A percentile compares a stretch with the other conserved stretches of the same genome.
Evolutionary conservation across 805 yeast species (phyloP).

Genomic region (Wickerhamomyces bisporus): DNA sequence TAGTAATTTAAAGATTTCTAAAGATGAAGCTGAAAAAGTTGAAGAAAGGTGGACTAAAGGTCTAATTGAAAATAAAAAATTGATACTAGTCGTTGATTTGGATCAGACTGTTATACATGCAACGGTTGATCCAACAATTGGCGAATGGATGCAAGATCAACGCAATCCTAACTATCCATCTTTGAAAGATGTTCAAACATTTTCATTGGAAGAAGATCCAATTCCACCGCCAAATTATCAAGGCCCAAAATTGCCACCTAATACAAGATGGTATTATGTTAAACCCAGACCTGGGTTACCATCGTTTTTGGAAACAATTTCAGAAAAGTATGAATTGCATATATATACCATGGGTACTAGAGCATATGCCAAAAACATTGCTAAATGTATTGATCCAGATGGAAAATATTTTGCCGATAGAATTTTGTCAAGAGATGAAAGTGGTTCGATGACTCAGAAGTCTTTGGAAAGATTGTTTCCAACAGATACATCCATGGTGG

Average conservation of each 20-base stretch:
- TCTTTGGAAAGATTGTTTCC: constrained; percentile 87
- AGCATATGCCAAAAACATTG: constrained; percentile 85
- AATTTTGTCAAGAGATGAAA: constrained; percentile 88
- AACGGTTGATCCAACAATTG: constrained; percentile 95
- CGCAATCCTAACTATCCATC: constrained; percentile 80
- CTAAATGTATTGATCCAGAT: constrained; percentile 85
- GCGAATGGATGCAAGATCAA: constrained; percentile 91
- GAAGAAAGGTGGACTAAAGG: constrained; percentile 63
- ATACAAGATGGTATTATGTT: constrained; percentile 78
- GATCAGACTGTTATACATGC: constrained; percentile 98
- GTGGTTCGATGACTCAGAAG: constrained; percentile 88
- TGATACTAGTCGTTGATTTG: constrained; percentile 89
- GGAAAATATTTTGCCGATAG: constrained; percentile 87
- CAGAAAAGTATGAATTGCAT: constrained; percentile 77
- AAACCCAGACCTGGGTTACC: constrained; percentile 84
- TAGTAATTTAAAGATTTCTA: constrained; percentile 74
- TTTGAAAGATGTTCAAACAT: constrained; percentile 73
- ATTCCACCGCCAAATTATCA: constrained; percentile 51
- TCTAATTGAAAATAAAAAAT: constrained; percentile 55
- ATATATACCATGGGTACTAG: constrained; percentile 98
- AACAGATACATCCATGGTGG: constrained; percentile 94
- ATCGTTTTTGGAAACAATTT: constrained; percentile 61
- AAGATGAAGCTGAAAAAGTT: constrained; percentile 80
- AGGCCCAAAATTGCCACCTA: constrained; percentile 54
- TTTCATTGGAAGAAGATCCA: constrained; percentile 72